Evolutionary conservation across 768 basidiomycete genomes (phyloP).

Genomic region (Coprinopsis cinerea): DNA sequence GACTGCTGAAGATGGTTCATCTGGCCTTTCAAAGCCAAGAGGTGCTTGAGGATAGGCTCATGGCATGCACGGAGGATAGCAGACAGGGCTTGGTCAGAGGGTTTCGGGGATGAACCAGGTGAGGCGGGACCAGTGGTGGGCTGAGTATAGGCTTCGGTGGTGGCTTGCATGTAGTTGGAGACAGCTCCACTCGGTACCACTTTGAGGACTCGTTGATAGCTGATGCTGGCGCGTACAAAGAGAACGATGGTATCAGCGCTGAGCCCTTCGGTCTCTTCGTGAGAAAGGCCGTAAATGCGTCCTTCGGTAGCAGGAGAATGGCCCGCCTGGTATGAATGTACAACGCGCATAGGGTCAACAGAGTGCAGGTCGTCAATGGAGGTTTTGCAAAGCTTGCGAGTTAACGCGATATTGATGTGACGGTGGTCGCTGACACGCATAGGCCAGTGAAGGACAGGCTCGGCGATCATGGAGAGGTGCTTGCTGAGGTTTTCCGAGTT

Average conservation of each 20-base stretch:
- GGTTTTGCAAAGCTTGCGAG: background rate
- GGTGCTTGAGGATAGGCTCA: no score
- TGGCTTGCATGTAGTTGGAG: background rate
- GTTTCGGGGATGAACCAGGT: no score
- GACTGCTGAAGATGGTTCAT: no score
- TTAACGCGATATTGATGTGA: no score
- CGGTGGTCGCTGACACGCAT: no score
- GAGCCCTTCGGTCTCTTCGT: background rate
- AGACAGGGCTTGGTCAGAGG: no score
- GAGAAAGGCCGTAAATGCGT: background rate
- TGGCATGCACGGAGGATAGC: no score
- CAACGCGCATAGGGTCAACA: background rate
- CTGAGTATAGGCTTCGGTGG: background rate
- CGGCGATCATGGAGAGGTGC: no score
- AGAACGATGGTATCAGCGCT: background rate
- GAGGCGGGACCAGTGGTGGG: background rate
- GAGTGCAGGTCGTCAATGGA: background rate
- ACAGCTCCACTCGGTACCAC: background rate
- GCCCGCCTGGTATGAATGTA: conserved; percentile 5
- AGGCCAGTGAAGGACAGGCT: no score
- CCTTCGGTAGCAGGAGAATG: conserved; percentile 2
- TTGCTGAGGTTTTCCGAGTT: no score
- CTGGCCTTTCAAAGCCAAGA: no score
- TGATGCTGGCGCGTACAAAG: background rate
- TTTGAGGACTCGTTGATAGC: background rate